Evolutionary conservation across 805 yeast genomes (phyloP).

Genomic region (Pichia membranifaciens): DNA sequence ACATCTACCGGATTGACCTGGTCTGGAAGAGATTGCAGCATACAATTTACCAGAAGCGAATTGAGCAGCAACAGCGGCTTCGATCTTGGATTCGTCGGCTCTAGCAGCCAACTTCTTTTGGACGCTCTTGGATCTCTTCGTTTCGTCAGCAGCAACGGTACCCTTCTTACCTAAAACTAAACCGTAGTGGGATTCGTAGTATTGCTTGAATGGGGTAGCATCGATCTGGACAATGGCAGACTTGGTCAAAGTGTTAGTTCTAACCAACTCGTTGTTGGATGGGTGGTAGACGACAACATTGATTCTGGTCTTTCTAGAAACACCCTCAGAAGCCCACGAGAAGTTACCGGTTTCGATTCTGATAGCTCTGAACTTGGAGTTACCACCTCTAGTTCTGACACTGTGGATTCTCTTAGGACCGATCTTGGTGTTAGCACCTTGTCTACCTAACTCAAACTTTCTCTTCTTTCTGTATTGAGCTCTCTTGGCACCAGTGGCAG

Average conservation of each 20-base stretch:
- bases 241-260: conserved; percentile 99
- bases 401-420: conserved; percentile 98
- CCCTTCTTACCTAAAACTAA: conserved; percentile 83
- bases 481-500: conserved; percentile 99
- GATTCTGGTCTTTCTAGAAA: conserved; percentile 98
- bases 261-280: conserved; percentile 98
- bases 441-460: conserved; percentile 99
- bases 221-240: conserved; percentile 98
- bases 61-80: conserved; percentile 88
- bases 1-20: conserved; percentile 99
- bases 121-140: conserved; percentile 66
- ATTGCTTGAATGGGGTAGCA: conserved; percentile 99
- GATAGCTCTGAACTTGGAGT: conserved; percentile 99
- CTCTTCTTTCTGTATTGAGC: conserved; percentile 99
- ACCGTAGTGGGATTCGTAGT: conserved; percentile 99
- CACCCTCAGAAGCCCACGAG: conserved; percentile 99
- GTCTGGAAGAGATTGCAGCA: conserved; percentile 98
- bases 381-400: conserved; percentile 99
- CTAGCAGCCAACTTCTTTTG: conserved; percentile 93
- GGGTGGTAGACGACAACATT: conserved; percentile 98
- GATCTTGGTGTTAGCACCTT: conserved; percentile 98
- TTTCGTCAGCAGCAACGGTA: conserved; percentile 44
- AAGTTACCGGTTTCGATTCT: conserved; percentile 99
- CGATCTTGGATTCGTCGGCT: conserved; percentile 78
- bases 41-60: conserved; percentile 98